phyloP scores from a whole-genome alignment of 345 rosid genomes.

The Firmiana major region DNA sequence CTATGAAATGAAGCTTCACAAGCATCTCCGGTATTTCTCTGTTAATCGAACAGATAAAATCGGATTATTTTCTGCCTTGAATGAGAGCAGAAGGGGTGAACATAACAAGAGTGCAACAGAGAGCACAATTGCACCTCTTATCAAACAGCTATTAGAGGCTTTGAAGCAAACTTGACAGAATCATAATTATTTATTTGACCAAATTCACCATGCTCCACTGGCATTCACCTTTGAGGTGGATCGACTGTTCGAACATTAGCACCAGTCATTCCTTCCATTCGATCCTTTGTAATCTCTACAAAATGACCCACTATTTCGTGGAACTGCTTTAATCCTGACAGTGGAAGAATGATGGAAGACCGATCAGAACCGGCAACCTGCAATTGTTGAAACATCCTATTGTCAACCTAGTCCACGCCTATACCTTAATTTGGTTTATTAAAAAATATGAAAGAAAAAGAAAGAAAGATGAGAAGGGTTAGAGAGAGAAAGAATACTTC shows the following conservation, averaged over 20 bases:
- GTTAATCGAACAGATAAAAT: constrained; percentile 27
- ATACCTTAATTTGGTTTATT: not conserved
- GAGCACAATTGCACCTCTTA: constrained; percentile 38
- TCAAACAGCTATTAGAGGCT: constrained; percentile 32
- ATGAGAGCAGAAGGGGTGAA: constrained; percentile 26
- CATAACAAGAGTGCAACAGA: constrained; percentile 26
- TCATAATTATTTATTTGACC: constrained; percentile 15
- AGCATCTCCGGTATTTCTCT: constrained; percentile 21
- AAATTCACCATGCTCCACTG: constrained; percentile 18
- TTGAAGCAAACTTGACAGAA: constrained; percentile 33
- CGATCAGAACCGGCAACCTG: constrained; percentile 97
- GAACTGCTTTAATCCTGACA: constrained; percentile 90
- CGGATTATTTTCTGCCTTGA: constrained; percentile 43
- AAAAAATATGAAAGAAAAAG: not conserved
- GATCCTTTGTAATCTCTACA: constrained; percentile 90
- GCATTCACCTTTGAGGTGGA: constrained; percentile 80
- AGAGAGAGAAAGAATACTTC: constrained; percentile 41
- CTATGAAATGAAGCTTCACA: constrained; percentile 21
- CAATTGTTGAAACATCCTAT: constrained; percentile 7
- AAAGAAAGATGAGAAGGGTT: not conserved
- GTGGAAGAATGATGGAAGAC: constrained; percentile 92
- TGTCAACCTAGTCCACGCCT: not conserved
- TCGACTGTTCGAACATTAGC: constrained; percentile 87
- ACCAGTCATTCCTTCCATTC: constrained; percentile 83
- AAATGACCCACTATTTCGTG: constrained; percentile 92